Percentiles rank a stretch among this genome's conserved stretches.
These are phyloP conservation scores for Lenwebbia sp. DNA, from an alignment of 345 rosid species.

Conservation along the genomic window DNA sequence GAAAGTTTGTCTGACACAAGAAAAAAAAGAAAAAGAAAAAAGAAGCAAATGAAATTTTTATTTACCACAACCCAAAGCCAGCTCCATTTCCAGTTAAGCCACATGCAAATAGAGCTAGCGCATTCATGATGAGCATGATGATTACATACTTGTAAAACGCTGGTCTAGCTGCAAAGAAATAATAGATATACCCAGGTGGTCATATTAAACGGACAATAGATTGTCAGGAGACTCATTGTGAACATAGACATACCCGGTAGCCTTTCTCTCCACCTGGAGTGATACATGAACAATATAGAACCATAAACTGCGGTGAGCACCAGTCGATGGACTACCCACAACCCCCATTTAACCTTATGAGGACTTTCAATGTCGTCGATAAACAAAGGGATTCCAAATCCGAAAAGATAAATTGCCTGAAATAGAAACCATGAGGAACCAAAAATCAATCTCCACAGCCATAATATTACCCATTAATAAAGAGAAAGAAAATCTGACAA, in stretches of 20 bases:
- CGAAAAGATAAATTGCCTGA: conserved; percentile 72
- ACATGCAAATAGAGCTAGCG: conserved; percentile 51
- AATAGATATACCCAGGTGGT: not conserved
- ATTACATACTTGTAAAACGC: conserved; percentile 69
- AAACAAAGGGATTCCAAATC: conserved; percentile 72
- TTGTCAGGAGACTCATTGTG: not conserved
- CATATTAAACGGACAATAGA: not conserved
- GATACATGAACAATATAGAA: conserved; percentile 57
- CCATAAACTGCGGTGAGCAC: conserved; percentile 74
- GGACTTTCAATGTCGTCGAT: conserved; percentile 34
- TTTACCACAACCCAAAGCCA: conserved; percentile 74
- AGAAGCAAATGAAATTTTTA: not conserved
- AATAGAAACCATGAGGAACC: not conserved
- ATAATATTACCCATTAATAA: not conserved
- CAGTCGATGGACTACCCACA: conserved; percentile 78
- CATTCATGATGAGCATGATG: conserved; percentile 57
- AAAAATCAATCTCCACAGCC: not conserved
- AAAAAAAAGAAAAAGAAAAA: not conserved
- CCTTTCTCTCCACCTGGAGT: conserved; percentile 77
- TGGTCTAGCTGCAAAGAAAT: conserved; percentile 64
- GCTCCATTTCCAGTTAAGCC: conserved; percentile 51
- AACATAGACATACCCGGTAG: conserved; percentile 47
- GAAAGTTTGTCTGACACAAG: not conserved
- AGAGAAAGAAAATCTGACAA: not conserved
- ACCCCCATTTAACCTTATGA: conserved; percentile 59